A percentile compares a stretch with the other conserved stretches of the same genome.
Conservation (phyloP, 352 stramenopile genomes). For the Phytophthora fragariae region DNA sequence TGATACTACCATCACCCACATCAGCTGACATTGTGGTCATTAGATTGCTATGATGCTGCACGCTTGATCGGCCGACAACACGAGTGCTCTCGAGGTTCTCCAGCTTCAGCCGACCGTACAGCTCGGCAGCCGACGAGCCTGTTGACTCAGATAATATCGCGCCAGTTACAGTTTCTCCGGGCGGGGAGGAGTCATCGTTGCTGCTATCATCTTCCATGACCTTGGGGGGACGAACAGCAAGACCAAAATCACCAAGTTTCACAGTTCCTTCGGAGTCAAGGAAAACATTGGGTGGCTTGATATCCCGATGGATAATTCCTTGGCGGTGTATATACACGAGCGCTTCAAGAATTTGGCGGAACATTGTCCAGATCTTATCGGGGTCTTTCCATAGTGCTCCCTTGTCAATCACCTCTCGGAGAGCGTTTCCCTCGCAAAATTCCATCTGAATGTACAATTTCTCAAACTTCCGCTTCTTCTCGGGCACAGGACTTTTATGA, state of each 20-base stretch:
- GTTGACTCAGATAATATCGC: conserved; percentile 59
- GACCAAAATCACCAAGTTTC: conserved; percentile 95
- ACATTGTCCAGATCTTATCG: conserved; percentile 94
- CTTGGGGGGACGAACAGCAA: conserved; percentile 88
- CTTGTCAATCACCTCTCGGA: conserved; percentile 96
- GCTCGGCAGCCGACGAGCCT: conserved; percentile 72
- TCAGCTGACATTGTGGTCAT: conserved; percentile 66
- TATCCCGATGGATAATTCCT: conserved; percentile 94
- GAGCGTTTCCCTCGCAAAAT: conserved; percentile 94
- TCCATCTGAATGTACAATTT: conserved; percentile 97
- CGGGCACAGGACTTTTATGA: conserved; percentile 27
- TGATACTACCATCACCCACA: conserved; percentile 83
- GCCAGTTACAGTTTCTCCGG: conserved; percentile 33
- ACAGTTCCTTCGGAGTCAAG: conserved; percentile 93
- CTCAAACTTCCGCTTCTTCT: conserved; percentile 63
- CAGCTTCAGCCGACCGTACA: conserved; percentile 73
- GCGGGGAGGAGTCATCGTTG: conserved; percentile 27
- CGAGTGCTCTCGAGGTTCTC: conserved; percentile 77
- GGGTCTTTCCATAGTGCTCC: conserved; percentile 77
- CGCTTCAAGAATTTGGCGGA: conserved; percentile 95
- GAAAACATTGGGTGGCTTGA: conserved; percentile 95
- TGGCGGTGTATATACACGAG: conserved; percentile 95
- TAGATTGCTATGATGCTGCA: conserved; percentile 35
- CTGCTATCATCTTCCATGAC: conserved; percentile 50
- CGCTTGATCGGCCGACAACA: conserved; percentile 29